Evolutionary conservation across 768 basidiomycete genomes (phyloP), one percentile per base, ranked within the genome.

Genomic region (Macrocybe gigantea): DNA sequence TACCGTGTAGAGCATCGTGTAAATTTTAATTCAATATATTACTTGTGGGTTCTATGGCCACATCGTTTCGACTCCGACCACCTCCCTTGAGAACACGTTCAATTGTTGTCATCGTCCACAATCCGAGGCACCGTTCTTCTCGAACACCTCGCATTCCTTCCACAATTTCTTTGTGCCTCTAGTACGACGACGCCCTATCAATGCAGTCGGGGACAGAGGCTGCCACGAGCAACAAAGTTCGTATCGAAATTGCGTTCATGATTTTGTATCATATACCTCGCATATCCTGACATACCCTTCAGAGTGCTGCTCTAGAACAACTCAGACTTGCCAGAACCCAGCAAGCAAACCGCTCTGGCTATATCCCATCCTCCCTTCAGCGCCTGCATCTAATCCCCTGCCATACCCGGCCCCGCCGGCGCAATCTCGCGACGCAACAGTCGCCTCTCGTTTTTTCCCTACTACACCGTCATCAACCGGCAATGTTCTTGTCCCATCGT

Each of bases 391-490:
- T 56, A 33, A 57, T 39, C 52, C 54, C 47, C 55, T 49, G 52
- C 43, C 56, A 42, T 41, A 60, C 39, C 70, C 64, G 52, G 53
- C 57, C 44, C 54, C 60, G 50, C 80, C 74, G 49, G 83, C 76
- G 34, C 88, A 90, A 69, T 86, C 85, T 50, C 78, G 87, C 57
- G 88, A 90, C 71, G 85, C 77, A 38, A 85, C 83, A n/a, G 64
- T 79, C 35, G 59, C 75, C 64, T 80, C 83, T 48, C 80, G 78
- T 50, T 86, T 80, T 76, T 75, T 75, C 69, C 56, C 73, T 58
- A 37, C 63, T 62, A 58, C 73, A 51, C 55, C 80, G 6, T 67
- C 75, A 7, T 61, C 75, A 30, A 67, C 71, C 38, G 79, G 78
- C 60, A 78, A 68, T 47, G 65, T 90, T 44, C 80, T 90, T 46